Base-by-base conservation (phyloP, 1,284 basidiomycete genomes). In the Ceratobasidium sp. region DNA sequence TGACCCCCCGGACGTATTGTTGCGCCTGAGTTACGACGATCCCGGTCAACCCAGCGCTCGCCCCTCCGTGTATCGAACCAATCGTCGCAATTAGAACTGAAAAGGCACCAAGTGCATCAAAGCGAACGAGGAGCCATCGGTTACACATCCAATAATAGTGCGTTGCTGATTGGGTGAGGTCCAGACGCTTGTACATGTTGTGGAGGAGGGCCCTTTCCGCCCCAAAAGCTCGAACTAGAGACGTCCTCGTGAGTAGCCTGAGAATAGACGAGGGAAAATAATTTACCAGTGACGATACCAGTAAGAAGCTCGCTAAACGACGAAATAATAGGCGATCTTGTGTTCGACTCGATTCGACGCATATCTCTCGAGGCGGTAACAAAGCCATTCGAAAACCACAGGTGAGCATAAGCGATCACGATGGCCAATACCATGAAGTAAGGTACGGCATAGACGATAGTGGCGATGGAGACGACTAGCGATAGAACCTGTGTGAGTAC, bases 31-130 rank as follows among this genome's bases (percentile, higher is more conserved):
- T 31, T 17, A 69, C 24, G 2, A 57, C 65, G 4, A 69, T 47
- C 17, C 65, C 65, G 9, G 31, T 45, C 5, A 69, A 24, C 9
- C 65, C 65, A 17, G 65, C 53, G n/a, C 41, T 69, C 11, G 65
- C 65, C n/a, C 65, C 65, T n/a, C 31, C 48, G 24, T 15, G n/a
- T 9, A 65, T 6, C n/a, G 63, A 65, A 15, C 63, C 63, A 31
- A 36, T 22, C 17, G 90, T 92, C 0, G 93, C 94, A 24, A 90
- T 83, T 15, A 92, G 82, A 57, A 96, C 90, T 4, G 84, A 85
- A 1, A 85, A 57, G 1, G 86, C 91, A 45, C 93, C 93, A 7
- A 96, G 87, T 0, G 85, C 78, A 81, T 95, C 94, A 79, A 95
- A 71, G 9, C 60, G 48, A 31, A 64, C 19, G 8, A 74, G 44